phyloP scores from a whole-genome alignment of 768 basidiomycete species.

The Lactifluus volemus region DNA sequence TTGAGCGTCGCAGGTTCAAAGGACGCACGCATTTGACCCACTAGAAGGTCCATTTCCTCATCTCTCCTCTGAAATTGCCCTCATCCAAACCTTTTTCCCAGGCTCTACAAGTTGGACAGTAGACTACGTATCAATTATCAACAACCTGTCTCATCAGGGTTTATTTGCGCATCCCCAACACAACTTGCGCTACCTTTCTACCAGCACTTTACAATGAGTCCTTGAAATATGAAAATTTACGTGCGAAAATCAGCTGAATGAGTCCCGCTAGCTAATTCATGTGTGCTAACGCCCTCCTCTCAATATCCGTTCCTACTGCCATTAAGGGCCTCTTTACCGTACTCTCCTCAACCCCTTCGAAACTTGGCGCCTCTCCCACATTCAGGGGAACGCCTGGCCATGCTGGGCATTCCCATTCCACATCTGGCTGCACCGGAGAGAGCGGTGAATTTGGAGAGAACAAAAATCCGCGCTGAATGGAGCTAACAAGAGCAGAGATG shows the following conservation, averaged over 20 bases:
- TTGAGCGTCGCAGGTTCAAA: constrained; percentile 62
- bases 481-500: constrained; percentile 46
- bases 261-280: constrained; percentile 11
- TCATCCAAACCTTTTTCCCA: not conserved
- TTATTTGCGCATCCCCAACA: not conserved
- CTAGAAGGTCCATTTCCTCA: constrained; percentile 28
- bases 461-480: constrained; percentile 63
- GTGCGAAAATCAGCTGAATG: too few species aligned
- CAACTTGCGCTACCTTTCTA: not conserved
- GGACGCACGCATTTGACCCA: constrained; percentile 77
- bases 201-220: too few species aligned
- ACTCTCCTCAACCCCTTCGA: constrained; percentile 14
- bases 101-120: not conserved
- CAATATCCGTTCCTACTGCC: not conserved
- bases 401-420: constrained; percentile 13
- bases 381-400: constrained; percentile 12
- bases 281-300: constrained; percentile 14
- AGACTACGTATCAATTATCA: not conserved
- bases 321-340: constrained; percentile 5
- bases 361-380: constrained; percentile 8
- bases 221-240: too few species aligned
- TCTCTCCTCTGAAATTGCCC: not conserved
- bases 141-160: not conserved
- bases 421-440: constrained; percentile 46
- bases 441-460: constrained; percentile 55